Percentiles rank a stretch among this genome's conserved stretches.
Evolutionary conservation across 345 rosid species (phyloP).

Genomic region (Fremontodendron californicum): DNA sequence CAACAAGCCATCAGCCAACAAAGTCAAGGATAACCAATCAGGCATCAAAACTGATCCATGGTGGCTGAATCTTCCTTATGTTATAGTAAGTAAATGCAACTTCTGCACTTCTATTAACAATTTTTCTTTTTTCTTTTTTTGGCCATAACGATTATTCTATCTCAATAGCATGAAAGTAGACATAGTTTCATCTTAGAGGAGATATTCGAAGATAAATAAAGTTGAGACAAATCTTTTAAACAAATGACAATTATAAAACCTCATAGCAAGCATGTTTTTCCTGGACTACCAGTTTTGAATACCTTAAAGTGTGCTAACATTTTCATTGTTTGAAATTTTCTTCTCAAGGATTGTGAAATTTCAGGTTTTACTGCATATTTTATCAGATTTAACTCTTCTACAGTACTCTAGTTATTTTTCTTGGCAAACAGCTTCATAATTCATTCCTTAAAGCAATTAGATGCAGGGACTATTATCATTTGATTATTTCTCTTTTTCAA

Average conservation of each 20-base stretch:
- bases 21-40: conserved; percentile 29
- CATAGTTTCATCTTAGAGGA: not conserved
- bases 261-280: not conserved
- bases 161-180: not conserved
- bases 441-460: not conserved
- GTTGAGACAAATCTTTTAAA: not conserved
- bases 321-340: not conserved
- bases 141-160: not conserved
- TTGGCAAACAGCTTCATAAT: not conserved
- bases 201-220: not conserved
- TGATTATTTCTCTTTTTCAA: not conserved
- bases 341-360: not conserved
- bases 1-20: conserved; percentile 18
- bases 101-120: not conserved
- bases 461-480: not conserved
- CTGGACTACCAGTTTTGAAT: not conserved
- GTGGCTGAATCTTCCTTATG: conserved; percentile 82
- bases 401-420: not conserved
- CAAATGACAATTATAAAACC: not conserved
- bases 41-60: conserved; percentile 35
- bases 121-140: not conserved
- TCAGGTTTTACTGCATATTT: not conserved
- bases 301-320: not conserved
- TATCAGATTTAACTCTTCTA: not conserved
- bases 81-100: conserved; percentile 42